These are phyloP conservation scores for Cerioporus squamosus DNA, from an alignment of 1,284 basidiomycete species.

Conservation along the genomic window DNA sequence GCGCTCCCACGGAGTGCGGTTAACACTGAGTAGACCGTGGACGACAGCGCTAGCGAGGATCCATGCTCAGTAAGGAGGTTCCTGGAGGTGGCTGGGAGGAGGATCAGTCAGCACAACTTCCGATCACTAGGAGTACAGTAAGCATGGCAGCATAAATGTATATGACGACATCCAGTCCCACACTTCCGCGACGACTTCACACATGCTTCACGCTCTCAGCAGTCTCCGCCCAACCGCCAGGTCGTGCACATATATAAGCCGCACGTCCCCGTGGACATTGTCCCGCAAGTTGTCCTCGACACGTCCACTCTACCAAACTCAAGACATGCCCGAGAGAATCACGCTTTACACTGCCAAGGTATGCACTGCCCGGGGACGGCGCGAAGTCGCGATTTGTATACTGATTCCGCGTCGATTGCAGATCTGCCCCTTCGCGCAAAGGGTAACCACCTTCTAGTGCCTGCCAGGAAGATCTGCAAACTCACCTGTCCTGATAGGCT, in stretches of 20 bases:
- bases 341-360: slow-evolving; percentile 27
- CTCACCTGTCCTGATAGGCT: background rate
- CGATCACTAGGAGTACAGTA: too few relatives aligned
- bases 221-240: too few relatives aligned
- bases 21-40: too few relatives aligned
- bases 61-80: too few relatives aligned
- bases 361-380: background rate
- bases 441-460: slow-evolving; percentile 6
- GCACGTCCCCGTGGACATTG: too few relatives aligned
- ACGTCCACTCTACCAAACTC: background rate
- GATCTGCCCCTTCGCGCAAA: slow-evolving; percentile 25
- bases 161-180: background rate
- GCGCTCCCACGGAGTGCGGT: too few relatives aligned
- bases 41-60: too few relatives aligned
- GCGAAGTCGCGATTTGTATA: background rate
- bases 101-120: too few relatives aligned
- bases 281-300: too few relatives aligned
- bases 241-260: background rate
- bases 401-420: background rate
- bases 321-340: slow-evolving; percentile 17
- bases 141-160: too few relatives aligned
- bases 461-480: background rate
- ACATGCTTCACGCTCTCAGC: background rate
- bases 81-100: too few relatives aligned
- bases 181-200: background rate